Conservation (phyloP, 208 protist genomes). For the Acanthamoeba polyphaga region DNA sequence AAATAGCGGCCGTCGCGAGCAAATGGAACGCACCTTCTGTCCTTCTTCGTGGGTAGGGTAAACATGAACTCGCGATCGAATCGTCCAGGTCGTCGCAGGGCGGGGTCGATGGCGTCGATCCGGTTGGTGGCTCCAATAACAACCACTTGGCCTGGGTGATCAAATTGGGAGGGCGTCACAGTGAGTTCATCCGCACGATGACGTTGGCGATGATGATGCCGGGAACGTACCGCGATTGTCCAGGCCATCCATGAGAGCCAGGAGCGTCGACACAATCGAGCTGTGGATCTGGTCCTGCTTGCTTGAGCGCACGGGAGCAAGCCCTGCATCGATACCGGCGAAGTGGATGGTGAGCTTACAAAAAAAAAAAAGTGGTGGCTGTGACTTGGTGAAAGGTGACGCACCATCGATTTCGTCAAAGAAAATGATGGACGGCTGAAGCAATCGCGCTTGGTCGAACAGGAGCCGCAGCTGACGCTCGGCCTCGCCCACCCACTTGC, state of each 20-base stretch:
- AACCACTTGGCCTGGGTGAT: slow-evolving; percentile 85
- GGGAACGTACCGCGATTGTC: slow-evolving; percentile 84
- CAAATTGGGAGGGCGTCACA: neutral
- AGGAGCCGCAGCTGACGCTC: slow-evolving; percentile 91
- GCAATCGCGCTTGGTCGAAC: slow-evolving; percentile 90
- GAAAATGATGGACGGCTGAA: slow-evolving; percentile 94
- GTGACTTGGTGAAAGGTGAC: too few species aligned
- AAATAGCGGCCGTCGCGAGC: neutral
- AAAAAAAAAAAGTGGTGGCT: neutral
- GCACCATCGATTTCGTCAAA: slow-evolving; percentile 94
- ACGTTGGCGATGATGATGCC: neutral
- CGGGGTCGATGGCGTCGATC: slow-evolving; percentile 91
- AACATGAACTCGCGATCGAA: slow-evolving; percentile 93
- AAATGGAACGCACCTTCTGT: slow-evolving; percentile 27
- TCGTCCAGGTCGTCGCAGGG: slow-evolving; percentile 91
- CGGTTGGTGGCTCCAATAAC: slow-evolving; percentile 94
- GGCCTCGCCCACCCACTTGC: slow-evolving; percentile 93
- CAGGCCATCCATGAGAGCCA: slow-evolving; percentile 93
- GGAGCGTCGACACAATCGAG: slow-evolving; percentile 90
- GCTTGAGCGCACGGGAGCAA: slow-evolving; percentile 90
- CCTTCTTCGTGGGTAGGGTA: slow-evolving; percentile 81
- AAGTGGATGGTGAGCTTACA: neutral
- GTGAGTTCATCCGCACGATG: neutral
- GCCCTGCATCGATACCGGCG: slow-evolving; percentile 72
- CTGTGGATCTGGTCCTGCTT: slow-evolving; percentile 88